A percentile compares a stretch with the other conserved stretches of the same genome.
These are phyloP conservation scores for Euphrasia confusa DNA, from an alignment of 257 asterid species.

Conservation along the genomic window DNA sequence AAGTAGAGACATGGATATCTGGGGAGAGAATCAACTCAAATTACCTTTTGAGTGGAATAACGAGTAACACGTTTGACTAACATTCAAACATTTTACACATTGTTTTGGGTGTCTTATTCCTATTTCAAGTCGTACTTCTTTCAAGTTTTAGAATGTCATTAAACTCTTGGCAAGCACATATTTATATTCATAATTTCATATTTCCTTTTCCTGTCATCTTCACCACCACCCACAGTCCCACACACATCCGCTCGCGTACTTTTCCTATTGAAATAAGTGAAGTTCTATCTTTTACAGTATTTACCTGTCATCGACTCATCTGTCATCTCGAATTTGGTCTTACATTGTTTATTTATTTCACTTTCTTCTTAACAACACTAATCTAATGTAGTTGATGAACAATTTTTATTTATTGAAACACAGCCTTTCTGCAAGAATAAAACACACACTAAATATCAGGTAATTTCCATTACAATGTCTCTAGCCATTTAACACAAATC, in stretches of 20 bases:
- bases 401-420: neutral
- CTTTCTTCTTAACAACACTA: too few relatives aligned
- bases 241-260: neutral
- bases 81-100: neutral
- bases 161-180: neutral
- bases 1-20: neutral
- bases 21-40: neutral
- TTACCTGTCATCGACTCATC: too few relatives aligned
- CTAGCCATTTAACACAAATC: slow-evolving; percentile 17
- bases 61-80: neutral
- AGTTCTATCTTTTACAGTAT: neutral
- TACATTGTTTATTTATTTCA: neutral
- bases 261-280: neutral
- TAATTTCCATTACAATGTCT: neutral
- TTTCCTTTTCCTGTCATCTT: neutral
- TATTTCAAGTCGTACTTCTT: neutral
- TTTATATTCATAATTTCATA: neutral
- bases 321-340: neutral
- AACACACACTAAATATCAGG: neutral
- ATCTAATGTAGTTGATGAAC: neutral
- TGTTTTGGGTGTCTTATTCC: neutral
- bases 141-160: neutral
- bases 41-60: neutral
- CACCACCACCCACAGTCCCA: neutral
- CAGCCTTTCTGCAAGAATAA: neutral